Base-by-base conservation (phyloP, 352 stramenopile species). In the Lagenidium giganteum region DNA sequence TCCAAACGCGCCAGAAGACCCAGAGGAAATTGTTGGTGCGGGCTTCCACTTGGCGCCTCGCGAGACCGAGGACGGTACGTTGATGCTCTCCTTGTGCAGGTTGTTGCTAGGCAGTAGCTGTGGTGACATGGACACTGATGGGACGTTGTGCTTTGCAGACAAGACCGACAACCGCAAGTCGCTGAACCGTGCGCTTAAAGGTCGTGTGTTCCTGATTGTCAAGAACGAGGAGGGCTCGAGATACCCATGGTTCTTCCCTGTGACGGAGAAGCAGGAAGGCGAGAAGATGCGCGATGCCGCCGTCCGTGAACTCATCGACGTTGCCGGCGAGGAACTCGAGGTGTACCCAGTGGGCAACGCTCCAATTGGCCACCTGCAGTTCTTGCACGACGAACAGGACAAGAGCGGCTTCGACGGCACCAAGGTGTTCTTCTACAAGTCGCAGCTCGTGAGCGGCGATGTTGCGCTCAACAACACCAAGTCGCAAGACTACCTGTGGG, bases 371-470 rank as follows among this genome's bases (percentile, higher is more conserved):
- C 79, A 89, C 63, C 61, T 93, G 22, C 49, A 71, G 53, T 83
- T 86, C 57, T 35, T 70, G 51, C 77, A 93, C 64, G 64, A 70
- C 21, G 52, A 82, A 25, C 25, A 35, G 28, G 37, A 43, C 54
- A 46, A 56, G 37, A 51, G 11, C 8, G 68, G 67, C 38, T 83
- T 73, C 38, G 70, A 89, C 41, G 80, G 80, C 50, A 93, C 80
- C 29, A 93, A 93, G 54, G 62, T 93, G 27, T 93, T 93, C 47
- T 89, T 90, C 49, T 93, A 90, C 70, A 93, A 93, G 61, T 75
- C 80, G 21, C 76, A 92, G 64, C 46, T 76, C 16, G 43, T 80
- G 25, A 36, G 52, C 31, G 74, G 76, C 57, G 68, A 87, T 35
- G 73, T 87, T 49, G 32, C 57, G 44, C 53, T 88, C 32, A 83